Evolutionary conservation across 2,329 filamentous ascomycete species (phyloP).

Genomic region (Magnaporthiopsis poae): DNA sequence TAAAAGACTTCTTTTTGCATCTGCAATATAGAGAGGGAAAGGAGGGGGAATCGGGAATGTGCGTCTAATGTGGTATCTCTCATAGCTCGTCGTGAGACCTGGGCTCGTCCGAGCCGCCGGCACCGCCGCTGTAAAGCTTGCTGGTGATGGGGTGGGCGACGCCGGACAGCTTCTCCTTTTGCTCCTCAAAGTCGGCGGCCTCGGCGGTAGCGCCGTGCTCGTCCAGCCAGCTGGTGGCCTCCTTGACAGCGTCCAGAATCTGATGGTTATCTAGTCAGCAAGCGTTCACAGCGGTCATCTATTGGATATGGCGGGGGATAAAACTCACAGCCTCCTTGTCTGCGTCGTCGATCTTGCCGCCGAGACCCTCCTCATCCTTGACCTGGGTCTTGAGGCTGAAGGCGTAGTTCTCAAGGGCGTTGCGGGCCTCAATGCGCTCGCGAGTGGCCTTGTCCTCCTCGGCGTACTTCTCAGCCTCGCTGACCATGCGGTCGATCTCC

Average conservation of each 20-base stretch:
- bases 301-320: not conserved
- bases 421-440: conserved; percentile 92
- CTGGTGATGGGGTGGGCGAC: conserved; percentile 98
- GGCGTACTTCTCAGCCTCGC: conserved; percentile 95
- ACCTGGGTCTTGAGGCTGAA: conserved; percentile 99
- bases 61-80: conserved; percentile 18
- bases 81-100: conserved; percentile 69
- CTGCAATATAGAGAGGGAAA: not conserved
- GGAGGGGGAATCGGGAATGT: not conserved
- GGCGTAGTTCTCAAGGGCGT: conserved; percentile 96
- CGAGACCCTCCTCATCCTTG: conserved; percentile 90
- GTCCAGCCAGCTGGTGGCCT: conserved; percentile 91
- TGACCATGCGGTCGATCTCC: conserved; percentile 98
- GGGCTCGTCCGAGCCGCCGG: conserved; percentile 60
- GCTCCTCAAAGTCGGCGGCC: conserved; percentile 95
- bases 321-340: conserved; percentile 84
- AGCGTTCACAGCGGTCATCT: conserved; percentile 9
- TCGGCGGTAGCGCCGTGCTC: conserved; percentile 79
- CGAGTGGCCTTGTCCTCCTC: conserved; percentile 98
- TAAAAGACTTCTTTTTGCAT: not conserved
- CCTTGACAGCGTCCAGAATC: conserved; percentile 93
- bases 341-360: conserved; percentile 95
- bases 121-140: conserved; percentile 74
- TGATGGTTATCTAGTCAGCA: conserved; percentile 29
- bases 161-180: conserved; percentile 96